Conservation (phyloP, 164 flowering plant species). For the Paratinospora sagittata region DNA sequence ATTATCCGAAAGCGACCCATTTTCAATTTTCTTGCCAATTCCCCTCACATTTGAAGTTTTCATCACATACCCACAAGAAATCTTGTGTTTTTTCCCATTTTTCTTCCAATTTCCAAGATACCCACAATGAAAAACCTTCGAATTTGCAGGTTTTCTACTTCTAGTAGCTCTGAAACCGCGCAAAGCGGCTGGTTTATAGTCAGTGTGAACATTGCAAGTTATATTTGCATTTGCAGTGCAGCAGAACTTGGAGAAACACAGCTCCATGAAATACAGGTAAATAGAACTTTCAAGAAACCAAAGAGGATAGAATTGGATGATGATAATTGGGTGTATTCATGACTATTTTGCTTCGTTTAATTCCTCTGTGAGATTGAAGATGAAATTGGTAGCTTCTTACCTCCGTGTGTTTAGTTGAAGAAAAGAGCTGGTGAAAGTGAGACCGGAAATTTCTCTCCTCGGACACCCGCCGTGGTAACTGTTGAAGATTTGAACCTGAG, state of each 20-base stretch:
- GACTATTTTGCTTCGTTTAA: not conserved
- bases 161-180: conserved; percentile 13
- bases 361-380: not conserved
- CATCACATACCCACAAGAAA: conserved; percentile 31
- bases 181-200: conserved; percentile 14
- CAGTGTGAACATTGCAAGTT: conserved; percentile 18
- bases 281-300: conserved; percentile 1
- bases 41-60: conserved; percentile 21
- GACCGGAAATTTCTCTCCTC: not conserved
- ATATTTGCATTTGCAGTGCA: conserved; percentile 24
- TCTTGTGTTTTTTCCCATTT: conserved; percentile 26
- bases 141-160: conserved; percentile 27
- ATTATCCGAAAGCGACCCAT: conserved; percentile 34
- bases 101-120: conserved; percentile 29
- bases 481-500: not conserved
- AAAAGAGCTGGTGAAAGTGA: not conserved
- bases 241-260: conserved; percentile 28
- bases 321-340: not conserved
- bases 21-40: conserved; percentile 19
- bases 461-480: not conserved
- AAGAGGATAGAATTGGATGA: not conserved
- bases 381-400: not conserved
- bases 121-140: conserved; percentile 35
- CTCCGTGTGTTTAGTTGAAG: not conserved
- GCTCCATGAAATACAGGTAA: conserved; percentile 35